Conservation (phyloP, 2,329 filamentous ascomycete genomes). For the Sporothrix humicola region DNA sequence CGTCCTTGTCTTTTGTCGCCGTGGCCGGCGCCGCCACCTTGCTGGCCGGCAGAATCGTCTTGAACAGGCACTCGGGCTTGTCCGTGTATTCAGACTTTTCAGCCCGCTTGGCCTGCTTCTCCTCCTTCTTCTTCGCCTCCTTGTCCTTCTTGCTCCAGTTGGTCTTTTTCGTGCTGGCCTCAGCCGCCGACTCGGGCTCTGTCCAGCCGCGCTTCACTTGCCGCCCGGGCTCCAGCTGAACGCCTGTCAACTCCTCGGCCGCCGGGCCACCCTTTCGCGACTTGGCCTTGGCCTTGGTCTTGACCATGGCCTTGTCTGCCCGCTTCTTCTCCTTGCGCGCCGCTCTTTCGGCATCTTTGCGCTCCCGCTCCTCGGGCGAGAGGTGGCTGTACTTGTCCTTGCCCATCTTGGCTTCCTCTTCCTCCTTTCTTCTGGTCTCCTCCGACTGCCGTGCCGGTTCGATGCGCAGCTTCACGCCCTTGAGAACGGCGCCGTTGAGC, state of each 20-base stretch:
- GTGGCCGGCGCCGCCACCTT: slow-evolving; percentile 44
- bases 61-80: slow-evolving; percentile 81
- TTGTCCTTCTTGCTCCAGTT: slow-evolving; percentile 50
- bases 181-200: slow-evolving; percentile 53
- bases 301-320: background rate
- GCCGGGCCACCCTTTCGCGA: slow-evolving; percentile 43
- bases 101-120: slow-evolving; percentile 52
- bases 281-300: background rate
- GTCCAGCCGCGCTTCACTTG: slow-evolving; percentile 92
- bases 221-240: slow-evolving; percentile 73
- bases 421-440: no score
- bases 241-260: slow-evolving; percentile 61
- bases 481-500: slow-evolving; percentile 83
- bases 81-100: slow-evolving; percentile 80
- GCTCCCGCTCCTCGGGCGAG: slow-evolving; percentile 34
- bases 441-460: slow-evolving; percentile 65
- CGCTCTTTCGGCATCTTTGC: slow-evolving; percentile 31
- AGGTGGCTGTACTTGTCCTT: slow-evolving; percentile 37
- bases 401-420: background rate
- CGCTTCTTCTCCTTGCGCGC: slow-evolving; percentile 38
- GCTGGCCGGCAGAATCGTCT: slow-evolving; percentile 69
- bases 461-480: slow-evolving; percentile 82
- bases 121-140: slow-evolving; percentile 44
- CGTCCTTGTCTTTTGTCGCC: slow-evolving; percentile 47
- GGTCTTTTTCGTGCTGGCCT: slow-evolving; percentile 47